Conservation (phyloP, 768 basidiomycete genomes). For the Pulveroboletus sp. region DNA sequence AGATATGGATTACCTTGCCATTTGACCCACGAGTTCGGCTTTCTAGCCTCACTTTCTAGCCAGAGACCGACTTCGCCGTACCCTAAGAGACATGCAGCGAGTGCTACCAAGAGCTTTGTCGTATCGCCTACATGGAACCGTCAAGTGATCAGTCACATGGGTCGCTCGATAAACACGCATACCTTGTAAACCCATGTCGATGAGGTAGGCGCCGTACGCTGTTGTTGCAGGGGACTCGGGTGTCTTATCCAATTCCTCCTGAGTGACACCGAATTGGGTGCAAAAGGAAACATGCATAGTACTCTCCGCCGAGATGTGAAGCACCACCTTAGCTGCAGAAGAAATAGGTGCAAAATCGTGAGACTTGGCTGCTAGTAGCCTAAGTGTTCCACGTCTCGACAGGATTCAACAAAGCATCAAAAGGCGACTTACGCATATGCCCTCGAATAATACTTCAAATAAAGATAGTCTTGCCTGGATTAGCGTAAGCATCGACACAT, state of each 20-base stretch:
- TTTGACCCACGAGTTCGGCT: constrained; percentile 46
- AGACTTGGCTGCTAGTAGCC: constrained; percentile 77
- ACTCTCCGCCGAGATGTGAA: constrained; percentile 64
- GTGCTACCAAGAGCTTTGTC: constrained; percentile 68
- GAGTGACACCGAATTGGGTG: constrained; percentile 59
- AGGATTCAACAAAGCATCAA: background rate
- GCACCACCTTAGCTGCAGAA: constrained; percentile 58
- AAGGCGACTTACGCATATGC: constrained; percentile 56
- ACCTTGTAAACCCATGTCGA: constrained; percentile 66
- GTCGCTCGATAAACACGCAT: background rate
- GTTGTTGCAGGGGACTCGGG: constrained; percentile 68
- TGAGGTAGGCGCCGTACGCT: constrained; percentile 83
- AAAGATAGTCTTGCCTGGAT: constrained; percentile 73
- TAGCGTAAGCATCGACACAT: background rate
- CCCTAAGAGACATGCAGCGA: constrained; percentile 82
- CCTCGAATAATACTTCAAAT: constrained; percentile 78
- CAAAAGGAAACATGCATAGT: constrained; percentile 70
- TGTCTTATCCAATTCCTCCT: constrained; percentile 54
- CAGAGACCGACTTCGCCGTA: constrained; percentile 91
- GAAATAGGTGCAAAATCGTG: constrained; percentile 56
- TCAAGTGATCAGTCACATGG: background rate
- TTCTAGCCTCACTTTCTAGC: constrained; percentile 55
- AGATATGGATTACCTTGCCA: constrained; percentile 70
- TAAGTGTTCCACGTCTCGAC: constrained; percentile 20
- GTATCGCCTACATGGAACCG: constrained; percentile 50